Base-by-base conservation (phyloP, 2,329 filamentous ascomycete genomes). In the Fusarium bactridioides region DNA sequence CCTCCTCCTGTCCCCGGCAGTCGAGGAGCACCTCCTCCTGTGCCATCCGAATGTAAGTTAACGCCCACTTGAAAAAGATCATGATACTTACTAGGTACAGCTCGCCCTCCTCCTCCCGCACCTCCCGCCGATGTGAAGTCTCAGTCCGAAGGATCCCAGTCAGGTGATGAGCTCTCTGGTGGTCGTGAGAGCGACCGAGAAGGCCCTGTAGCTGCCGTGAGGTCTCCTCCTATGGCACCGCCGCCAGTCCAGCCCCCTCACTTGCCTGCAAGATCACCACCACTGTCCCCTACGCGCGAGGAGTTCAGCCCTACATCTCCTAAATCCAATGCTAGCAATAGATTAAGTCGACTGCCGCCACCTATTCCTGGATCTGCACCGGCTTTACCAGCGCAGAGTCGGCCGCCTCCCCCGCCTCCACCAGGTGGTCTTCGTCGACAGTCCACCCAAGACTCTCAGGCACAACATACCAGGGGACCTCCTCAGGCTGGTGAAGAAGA, bases 151-250 rank as follows among this genome's bases (percentile, higher is more conserved):
- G 94, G 94, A 35, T 97, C 94, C 4, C 93, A 93, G 79, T 96
- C 95, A 47, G 95, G 97, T 76, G 95, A 98, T 79, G 95, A 98
- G 80, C 84, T 94, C 76, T 94, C 92, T 15, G 81, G 82, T 77
- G 78, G 86, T 76, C 80, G 82, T 73, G 82, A 84, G 56, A 81
- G 86, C 72, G 75, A 82, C 77, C 59, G 86, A 44, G 74, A 74
- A 51, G 37, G 50, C 16, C 53, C 67, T 48, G 56, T 50, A 21
- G 79, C 83, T 35, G 56, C 69, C 13, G 37, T 67, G 58, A 77
- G 77, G 56, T 78, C 78, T 27, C 85, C 85, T 33, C 85, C 86
- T 61, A 83, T 86, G 41, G 83, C 85, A 43, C 82, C 83, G 62
- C 77, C 84, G 6, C 74, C 79, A 37, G 83, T 70, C 79, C 67